Evolutionary conservation across 192 early-diverging fungal species (phyloP), one percentile per base, ranked within the genome.

Genomic region (Coemansia sp.): DNA sequence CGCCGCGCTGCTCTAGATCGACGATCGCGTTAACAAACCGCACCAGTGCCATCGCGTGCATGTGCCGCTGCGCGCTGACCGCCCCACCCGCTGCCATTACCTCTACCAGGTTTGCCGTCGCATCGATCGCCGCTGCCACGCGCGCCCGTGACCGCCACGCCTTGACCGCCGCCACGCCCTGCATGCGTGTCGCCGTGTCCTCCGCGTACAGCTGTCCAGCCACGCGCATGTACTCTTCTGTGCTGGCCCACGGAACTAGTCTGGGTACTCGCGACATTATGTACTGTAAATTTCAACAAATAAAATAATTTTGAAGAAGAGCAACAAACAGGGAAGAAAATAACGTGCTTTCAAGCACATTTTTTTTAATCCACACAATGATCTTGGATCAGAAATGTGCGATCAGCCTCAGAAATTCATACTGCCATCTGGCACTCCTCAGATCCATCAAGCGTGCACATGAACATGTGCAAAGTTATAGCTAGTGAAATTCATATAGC

Each of bases 21-120:
- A 85, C 77, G 2, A 87, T 79, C 24, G 69, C 76, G 72, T 87
- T 87, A 48, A 87, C 84, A 59, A 87, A 85, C 11, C 86, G 63
- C 58, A 73, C 60, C 58, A 80, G 51, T 12, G 71, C 67, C 71
- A 80, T 80, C 12, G 66, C 24, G 60, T 73, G 73, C 63, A 73
- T 58, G 58, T 70, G 71, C 35, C 67, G 66, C 3, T 66, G 67
- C 46, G 60, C 56, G 51, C 38, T 71, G 29, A 53, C 65, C 0
- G 56, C 55, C 45, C 60, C 40, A 32, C 63, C 56, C n/a, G 49
- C 32, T 31, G 67, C 62, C n/a, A 73, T 21, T 6, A 73, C 62
- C 30, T 80, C 77, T 1, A 62, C 64, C 44, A 80, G 63, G 40
- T 58, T 71, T 5, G 71, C 77, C 10, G 77, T 80, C 2, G 71